Percentiles rank a stretch among this genome's conserved stretches.
These are phyloP conservation scores for Protomyces inouyei DNA, from an alignment of 1,139 yeast genomes.

Conservation along the genomic window DNA sequence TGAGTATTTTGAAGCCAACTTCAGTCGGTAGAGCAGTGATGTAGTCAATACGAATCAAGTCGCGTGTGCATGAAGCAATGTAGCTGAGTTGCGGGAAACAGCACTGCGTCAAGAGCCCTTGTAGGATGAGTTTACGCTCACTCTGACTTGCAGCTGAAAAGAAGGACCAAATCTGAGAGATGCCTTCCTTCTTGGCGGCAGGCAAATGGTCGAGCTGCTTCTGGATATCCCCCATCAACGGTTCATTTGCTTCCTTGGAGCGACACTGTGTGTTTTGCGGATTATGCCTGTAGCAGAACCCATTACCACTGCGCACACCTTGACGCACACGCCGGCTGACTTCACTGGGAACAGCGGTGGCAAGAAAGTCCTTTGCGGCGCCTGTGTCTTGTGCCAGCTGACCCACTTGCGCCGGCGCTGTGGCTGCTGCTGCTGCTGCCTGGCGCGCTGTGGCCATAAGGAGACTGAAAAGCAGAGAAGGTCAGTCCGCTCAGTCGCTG, in stretches of 20 bases:
- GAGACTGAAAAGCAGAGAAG: background rate
- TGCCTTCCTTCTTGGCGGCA: constrained; percentile 61
- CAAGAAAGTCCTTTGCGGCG: constrained; percentile 5
- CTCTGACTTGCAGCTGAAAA: constrained; percentile 66
- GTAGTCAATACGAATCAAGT: constrained; percentile 81
- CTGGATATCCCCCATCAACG: constrained; percentile 56
- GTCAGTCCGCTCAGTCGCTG: too few species aligned
- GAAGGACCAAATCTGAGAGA: constrained; percentile 71
- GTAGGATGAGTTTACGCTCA: constrained; percentile 68
- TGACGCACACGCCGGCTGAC: constrained; percentile 24
- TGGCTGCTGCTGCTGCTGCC: background rate
- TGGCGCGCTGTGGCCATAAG: background rate
- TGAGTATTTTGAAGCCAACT: constrained; percentile 72
- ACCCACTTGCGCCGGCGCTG: background rate
- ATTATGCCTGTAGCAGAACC: constrained; percentile 22
- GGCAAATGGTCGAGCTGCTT: constrained; percentile 48
- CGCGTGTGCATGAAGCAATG: constrained; percentile 71
- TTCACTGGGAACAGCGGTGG: constrained; percentile 14
- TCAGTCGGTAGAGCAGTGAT: constrained; percentile 81
- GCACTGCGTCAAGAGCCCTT: constrained; percentile 81
- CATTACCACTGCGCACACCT: constrained; percentile 20
- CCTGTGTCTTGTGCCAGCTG: background rate
- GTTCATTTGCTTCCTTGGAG: constrained; percentile 62
- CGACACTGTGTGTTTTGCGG: constrained; percentile 72
- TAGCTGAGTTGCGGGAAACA: constrained; percentile 91